These are phyloP conservation scores for Yarrowia phangngaensis DNA, from an alignment of 805 yeast species.

Conservation along the genomic window DNA sequence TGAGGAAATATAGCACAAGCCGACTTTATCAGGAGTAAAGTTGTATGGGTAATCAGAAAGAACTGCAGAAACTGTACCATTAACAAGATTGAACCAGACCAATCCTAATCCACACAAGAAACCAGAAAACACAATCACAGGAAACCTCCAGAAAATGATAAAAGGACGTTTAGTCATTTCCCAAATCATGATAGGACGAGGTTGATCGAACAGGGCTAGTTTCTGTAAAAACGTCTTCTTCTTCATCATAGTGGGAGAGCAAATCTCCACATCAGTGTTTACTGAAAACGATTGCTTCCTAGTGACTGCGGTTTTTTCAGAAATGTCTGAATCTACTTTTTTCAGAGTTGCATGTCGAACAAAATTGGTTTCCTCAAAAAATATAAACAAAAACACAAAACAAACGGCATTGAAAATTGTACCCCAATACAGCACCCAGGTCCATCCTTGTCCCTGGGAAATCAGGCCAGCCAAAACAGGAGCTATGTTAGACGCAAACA, in stretches of 20 bases:
- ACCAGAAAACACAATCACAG: conserved; percentile 21
- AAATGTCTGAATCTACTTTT: conserved; percentile 1
- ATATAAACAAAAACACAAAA: conserved; percentile 11
- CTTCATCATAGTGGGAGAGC: conserved; percentile 1
- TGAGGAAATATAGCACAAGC: conserved; percentile 22
- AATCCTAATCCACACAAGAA: conserved; percentile 20
- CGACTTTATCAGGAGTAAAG: conserved; percentile 21
- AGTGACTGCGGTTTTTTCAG: conserved; percentile 10
- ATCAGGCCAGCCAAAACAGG: conserved; percentile 19
- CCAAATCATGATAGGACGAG: conserved; percentile 17
- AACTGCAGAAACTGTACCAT: conserved; percentile 20
- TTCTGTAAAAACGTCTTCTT: conserved; percentile 25
- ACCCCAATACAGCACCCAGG: conserved; percentile 27
- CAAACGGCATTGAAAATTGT: conserved; percentile 26
- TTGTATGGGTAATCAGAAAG: conserved; percentile 25
- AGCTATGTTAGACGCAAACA: conserved; percentile 19
- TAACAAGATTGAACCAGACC: conserved; percentile 25
- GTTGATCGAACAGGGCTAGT: conserved; percentile 17
- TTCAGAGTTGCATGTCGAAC: conserved; percentile 15
- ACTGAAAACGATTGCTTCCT: conserved; percentile 1
- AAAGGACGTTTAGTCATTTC: conserved; percentile 14
- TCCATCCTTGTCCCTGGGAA: conserved; percentile 27
- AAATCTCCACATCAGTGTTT: neutral
- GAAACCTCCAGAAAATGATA: conserved; percentile 9
- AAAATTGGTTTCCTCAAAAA: conserved; percentile 27